Evolutionary conservation across 148 eudicot genomes (phyloP).

Genomic region (Talinum fruticosum): DNA sequence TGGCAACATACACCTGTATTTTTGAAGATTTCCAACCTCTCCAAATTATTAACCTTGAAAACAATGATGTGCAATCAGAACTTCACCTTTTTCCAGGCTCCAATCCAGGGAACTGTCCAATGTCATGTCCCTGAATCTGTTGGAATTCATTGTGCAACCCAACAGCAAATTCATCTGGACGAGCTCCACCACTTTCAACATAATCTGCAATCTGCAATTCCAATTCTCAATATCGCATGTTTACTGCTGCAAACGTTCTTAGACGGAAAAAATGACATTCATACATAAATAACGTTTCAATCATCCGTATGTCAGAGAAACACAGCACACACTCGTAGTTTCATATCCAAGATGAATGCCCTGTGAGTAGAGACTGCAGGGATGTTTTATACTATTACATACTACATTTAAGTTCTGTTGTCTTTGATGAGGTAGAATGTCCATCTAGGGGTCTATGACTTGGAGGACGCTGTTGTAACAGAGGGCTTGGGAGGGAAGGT

Average conservation of each 20-base stretch:
- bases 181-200: conserved; percentile 63
- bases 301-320: no score
- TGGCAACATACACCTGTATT: not conserved
- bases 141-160: conserved; percentile 71
- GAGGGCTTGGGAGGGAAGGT: no score
- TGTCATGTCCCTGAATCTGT: conserved; percentile 63
- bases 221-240: not conserved
- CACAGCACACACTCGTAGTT: no score
- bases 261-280: no score
- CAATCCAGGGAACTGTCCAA: conserved; percentile 89
- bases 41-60: not conserved
- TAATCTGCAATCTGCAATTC: conserved; percentile 72
- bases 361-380: no score
- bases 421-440: no score
- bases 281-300: no score
- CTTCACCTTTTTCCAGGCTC: conserved; percentile 28
- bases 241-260: not conserved
- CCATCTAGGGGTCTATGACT: no score
- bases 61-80: not conserved
- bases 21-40: not conserved
- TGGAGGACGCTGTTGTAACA: no score
- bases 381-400: no score
- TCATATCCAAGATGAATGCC: no score
- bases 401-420: no score
- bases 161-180: conserved; percentile 68